Evolutionary conservation across 1,284 basidiomycete genomes (phyloP).

Genomic region (Ustilago esculenta): DNA sequence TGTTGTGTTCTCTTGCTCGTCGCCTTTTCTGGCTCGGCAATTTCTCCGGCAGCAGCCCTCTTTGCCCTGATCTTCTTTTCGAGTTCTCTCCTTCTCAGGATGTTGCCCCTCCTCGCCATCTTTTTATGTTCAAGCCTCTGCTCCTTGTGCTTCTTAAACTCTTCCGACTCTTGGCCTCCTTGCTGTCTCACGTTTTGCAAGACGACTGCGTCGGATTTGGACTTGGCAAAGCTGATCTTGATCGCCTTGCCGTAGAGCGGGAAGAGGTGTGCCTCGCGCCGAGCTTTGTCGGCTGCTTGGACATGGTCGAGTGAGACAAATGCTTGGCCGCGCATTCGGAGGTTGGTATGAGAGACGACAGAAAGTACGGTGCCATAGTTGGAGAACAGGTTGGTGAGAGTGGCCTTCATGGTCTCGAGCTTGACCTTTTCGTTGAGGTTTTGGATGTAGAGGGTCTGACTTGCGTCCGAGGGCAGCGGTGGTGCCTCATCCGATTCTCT

Average conservation of each 20-base stretch:
- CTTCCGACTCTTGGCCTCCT: slow-evolving; percentile 22
- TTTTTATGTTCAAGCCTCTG: slow-evolving; percentile 51
- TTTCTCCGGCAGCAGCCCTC: slow-evolving; percentile 45
- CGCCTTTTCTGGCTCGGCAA: slow-evolving; percentile 26
- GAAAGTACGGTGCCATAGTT: slow-evolving; percentile 90
- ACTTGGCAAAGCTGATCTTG: slow-evolving; percentile 82
- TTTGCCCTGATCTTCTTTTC: slow-evolving; percentile 50
- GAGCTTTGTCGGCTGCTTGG: slow-evolving; percentile 83
- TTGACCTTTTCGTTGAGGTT: slow-evolving; percentile 98
- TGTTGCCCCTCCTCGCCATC: slow-evolving; percentile 49
- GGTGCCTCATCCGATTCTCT: slow-evolving; percentile 17
- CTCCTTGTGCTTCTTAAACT: slow-evolving; percentile 72
- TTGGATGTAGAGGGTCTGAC: slow-evolving; percentile 92
- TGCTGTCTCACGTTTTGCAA: slow-evolving; percentile 26
- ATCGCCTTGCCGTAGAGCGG: slow-evolving; percentile 96
- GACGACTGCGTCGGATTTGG: slow-evolving; percentile 88
- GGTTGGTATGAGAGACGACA: slow-evolving; percentile 88
- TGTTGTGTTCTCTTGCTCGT: slow-evolving; percentile 41
- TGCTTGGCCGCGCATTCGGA: slow-evolving; percentile 97
- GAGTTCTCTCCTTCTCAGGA: slow-evolving; percentile 41
- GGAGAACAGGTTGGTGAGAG: slow-evolving; percentile 88
- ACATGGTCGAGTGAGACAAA: slow-evolving; percentile 89
- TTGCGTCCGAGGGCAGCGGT: slow-evolving; percentile 34
- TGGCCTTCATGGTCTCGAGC: slow-evolving; percentile 83
- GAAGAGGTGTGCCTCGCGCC: slow-evolving; percentile 91